Evolutionary conservation across 441 rosid genomes (phyloP).

Genomic region (Euphorbia schlechtendalii): DNA sequence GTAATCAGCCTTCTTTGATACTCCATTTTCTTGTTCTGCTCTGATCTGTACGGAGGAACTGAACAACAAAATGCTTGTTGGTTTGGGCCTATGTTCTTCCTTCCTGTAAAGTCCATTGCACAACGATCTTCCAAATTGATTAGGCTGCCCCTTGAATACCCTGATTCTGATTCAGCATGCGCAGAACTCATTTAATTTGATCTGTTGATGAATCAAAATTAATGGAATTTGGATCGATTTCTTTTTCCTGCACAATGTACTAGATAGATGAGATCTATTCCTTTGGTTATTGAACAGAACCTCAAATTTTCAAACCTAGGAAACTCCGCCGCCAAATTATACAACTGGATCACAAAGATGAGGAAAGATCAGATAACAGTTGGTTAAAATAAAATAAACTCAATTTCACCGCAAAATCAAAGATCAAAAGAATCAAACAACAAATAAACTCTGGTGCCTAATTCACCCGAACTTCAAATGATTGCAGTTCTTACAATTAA

Average conservation of each 20-base stretch:
- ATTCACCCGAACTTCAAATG: too few relatives aligned
- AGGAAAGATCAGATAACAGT: not conserved
- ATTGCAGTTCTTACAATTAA: too few relatives aligned
- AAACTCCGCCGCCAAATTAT: conserved; percentile 22
- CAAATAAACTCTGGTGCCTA: too few relatives aligned
- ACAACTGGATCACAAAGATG: conserved; percentile 23
- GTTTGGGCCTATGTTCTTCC: conserved; percentile 16
- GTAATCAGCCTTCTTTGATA: conserved; percentile 26
- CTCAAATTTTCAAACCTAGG: conserved; percentile 15
- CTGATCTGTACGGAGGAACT: not conserved
- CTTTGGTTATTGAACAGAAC: not conserved
- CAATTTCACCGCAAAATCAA: not conserved
- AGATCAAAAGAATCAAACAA: not conserved
- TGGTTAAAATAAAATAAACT: not conserved
- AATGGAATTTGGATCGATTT: too few relatives aligned
- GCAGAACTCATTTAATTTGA: conserved; percentile 32
- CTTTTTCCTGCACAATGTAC: too few relatives aligned
- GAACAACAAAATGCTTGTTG: not conserved
- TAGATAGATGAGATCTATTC: too few relatives aligned
- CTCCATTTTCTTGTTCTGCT: conserved; percentile 31
- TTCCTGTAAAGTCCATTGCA: conserved; percentile 45
- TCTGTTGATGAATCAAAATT: not conserved
- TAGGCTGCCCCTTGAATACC: conserved; percentile 19
- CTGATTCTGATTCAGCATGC: conserved; percentile 16
- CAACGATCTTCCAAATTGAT: conserved; percentile 31